Evolutionary conservation across 1,284 basidiomycete genomes (phyloP), one percentile per base, ranked within the genome.

Genomic region (Tilletia walkeri): DNA sequence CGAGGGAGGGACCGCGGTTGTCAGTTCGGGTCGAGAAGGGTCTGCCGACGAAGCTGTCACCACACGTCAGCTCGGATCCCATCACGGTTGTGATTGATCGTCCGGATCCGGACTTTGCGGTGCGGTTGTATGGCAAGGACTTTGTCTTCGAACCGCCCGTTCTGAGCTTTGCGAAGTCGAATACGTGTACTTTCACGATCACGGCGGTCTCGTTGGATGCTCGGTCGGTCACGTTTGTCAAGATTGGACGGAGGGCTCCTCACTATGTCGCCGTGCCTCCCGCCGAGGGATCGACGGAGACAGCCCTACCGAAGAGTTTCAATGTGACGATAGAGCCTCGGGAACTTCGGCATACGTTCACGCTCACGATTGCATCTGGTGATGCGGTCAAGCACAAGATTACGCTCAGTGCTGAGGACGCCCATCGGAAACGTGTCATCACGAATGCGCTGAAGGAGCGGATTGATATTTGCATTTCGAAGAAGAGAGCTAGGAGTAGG

Each of bases 71-170:
- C 0, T 76, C 75, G 1, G 76, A 76, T 63, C 76, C 79, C 6
- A 70, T 83, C n/a, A 74, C 73, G 20, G 70, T 83, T 0, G 68
- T 73, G 14, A 76, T 83, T 65, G 77, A 78, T 0, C 70, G 72
- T 3, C 73, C 76, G 0, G 82, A 83, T 63, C 73, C 80, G 2
- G 79, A 80, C 65, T 54, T 83, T 53, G 76, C 76, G 9, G 73
- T 83, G 50, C 71, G 77, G 0, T 70, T 83, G 1, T 76, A 80
- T 39, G 82, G 80, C 24, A 73, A 73, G 34, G 80, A 79, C 53
- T 74, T 76, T 9, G 72, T 68, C 30, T 80, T 80, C 63, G 78
- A 81, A 30, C 82, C 82, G 16, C 78, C 80, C 1, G 69, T 83
- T 9, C 69, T 83, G 30, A 75, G 78, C 0, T 83, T 83, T 65